Base-by-base conservation (phyloP, 257 asterid species). In the Fraxinus quadrangulata region DNA sequence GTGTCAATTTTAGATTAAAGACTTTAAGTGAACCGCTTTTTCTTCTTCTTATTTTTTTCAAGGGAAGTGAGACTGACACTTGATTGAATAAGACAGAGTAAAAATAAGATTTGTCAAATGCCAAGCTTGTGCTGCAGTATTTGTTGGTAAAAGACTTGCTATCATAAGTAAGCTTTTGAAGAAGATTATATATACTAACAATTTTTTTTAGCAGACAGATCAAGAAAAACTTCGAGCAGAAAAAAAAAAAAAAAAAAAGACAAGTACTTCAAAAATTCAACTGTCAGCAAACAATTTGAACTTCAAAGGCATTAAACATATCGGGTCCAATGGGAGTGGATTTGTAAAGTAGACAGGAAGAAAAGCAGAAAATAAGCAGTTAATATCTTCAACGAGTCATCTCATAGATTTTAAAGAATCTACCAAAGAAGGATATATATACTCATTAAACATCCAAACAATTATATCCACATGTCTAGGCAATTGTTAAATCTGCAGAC, bases 371-470 rank as follows among this genome's bases (percentile, higher is more conserved):
- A 59, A 59, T n/a, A 70, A 67, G 72, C 75, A 65, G 17, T 26
- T 12, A 66, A 67, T 61, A 72, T 49, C 33, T 45, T 72, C 47
- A 16, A 73, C 51, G 66, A 12, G 71, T 45, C 51, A 59, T 78
- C 68, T 59, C 37, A 73, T 36, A 24, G 23, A 80, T 67, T 67
- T 77, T 81, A 33, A 63, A 23, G 10, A 76, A 72, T 82, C 49
- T 76, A 73, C 21, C 42, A 39, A 17, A 68, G 24, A 67, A 45
- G 75, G 47, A 65, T 40, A 77, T 33, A 56, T 67, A 12, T 47
- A 67, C 17, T 66, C 49, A 74, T 31, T 31, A 31, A 47, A 74
- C n/a, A 47, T 59, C 34, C 39, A 28, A 66, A 76, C 51, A 69
- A 36, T 59, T 37, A 69, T 39, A 70, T 66, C 37, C 70, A 51